Base-by-base conservation (phyloP, 2,329 filamentous ascomycete genomes). In the Endocalyx cinctus region DNA sequence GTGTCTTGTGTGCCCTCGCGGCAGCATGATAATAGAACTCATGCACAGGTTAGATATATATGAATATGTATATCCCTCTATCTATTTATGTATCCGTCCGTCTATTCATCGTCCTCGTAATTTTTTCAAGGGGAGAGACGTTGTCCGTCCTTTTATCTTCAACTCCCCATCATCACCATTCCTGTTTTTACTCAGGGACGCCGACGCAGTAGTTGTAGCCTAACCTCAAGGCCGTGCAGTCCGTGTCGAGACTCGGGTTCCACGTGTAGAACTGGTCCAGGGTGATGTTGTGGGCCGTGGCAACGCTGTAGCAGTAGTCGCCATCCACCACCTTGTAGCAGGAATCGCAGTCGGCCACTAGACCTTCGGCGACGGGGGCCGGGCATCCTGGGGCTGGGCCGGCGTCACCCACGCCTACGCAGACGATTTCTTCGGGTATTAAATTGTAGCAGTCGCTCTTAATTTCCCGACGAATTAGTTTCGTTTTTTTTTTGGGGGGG, bases 161-260 rank as follows among this genome's bases (percentile, higher is more conserved):
- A 23, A 8, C 20, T 8, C n/a, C n/a, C 8, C 20, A n/a, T 23
- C 20, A 8, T 23, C n/a, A 8, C 20, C 8, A 8, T n/a, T n/a
- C 20, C 20, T n/a, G 8, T 23, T 23, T 23, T 23, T 23, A 23
- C 20, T 23, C 8, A 8, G 8, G 8, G 20, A 23, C 20, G 8
- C 42, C 49, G 12, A 52, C 45, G 34, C 49, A 52, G 37, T 52
- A 52, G 31, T 51, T 50, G 18, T 45, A 52, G 5, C 43, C 48
- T 16, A 51, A 17, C 41, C 39, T 33, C 8, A 52, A 38, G 23
- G 49, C 51, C 1, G 39, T 37, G 48, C 49, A 52, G 3, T 6
- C 31, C 14, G 29, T 16, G 27, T 43, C 25, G 17, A 52, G 12
- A 22, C 39, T 41, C 12, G 49, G 47, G 42, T 52, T 52, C 49